Evolutionary conservation across 225 moss, liverwort and hornwort species (phyloP).

Genomic region (Anthoceros angustus): DNA sequence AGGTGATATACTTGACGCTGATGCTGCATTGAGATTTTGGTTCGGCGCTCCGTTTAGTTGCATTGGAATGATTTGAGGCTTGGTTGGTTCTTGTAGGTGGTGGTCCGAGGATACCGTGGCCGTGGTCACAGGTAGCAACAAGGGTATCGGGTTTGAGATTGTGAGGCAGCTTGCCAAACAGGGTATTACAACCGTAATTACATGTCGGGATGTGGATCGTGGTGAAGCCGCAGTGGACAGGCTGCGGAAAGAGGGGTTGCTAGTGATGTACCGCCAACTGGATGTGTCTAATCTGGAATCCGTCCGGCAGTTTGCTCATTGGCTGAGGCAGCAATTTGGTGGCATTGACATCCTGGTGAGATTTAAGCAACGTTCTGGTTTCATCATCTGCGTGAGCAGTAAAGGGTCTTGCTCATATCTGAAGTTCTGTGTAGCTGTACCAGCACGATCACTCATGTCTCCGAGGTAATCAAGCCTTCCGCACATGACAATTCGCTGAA

Average conservation of each 20-base stretch:
- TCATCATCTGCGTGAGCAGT: not conserved
- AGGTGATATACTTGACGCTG: too few species aligned
- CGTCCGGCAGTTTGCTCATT: conserved; percentile 11
- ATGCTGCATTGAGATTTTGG: too few species aligned
- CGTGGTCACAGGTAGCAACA: conserved; percentile 10
- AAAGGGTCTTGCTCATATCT: not conserved
- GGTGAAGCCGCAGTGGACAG: not conserved
- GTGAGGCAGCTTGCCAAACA: conserved; percentile 4
- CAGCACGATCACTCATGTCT: too few species aligned
- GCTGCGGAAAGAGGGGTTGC: conserved; percentile 6
- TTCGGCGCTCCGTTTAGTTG: too few species aligned
- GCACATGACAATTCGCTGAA: too few species aligned
- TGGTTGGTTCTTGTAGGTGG: conserved; percentile 11
- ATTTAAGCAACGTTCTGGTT: not conserved
- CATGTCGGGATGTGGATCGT: conserved; percentile 7
- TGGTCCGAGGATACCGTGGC: conserved; percentile 12
- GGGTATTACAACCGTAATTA: conserved; percentile 9
- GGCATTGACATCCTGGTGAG: conserved; percentile 8
- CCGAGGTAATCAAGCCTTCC: too few species aligned
- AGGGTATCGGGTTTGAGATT: conserved; percentile 10
- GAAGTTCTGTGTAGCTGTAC: too few species aligned
- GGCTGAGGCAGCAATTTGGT: conserved; percentile 26
- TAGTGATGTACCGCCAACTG: not conserved
- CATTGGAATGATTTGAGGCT: too few species aligned
- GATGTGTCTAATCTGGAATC: not conserved